Percentiles rank a stretch among this genome's conserved stretches.
Conservation (phyloP, 805 yeast genomes). For the Candida suzukii region DNA sequence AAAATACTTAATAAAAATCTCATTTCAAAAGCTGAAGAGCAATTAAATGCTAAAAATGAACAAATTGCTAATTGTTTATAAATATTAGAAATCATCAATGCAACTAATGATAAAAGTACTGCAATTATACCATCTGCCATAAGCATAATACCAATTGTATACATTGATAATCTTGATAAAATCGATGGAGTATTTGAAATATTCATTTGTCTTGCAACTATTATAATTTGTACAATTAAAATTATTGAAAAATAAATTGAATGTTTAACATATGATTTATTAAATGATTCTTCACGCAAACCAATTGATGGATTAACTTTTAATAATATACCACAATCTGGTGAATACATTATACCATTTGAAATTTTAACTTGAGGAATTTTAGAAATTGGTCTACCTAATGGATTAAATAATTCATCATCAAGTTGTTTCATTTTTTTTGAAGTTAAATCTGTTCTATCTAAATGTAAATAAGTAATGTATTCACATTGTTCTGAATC, state of each 20-base stretch:
- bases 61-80: slow-evolving; percentile 65
- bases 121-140: slow-evolving; percentile 65
- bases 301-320: slow-evolving; percentile 39
- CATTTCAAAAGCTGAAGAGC: slow-evolving; percentile 70
- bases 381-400: slow-evolving; percentile 66
- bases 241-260: slow-evolving; percentile 37
- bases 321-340: slow-evolving; percentile 74
- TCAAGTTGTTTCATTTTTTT: slow-evolving; percentile 58
- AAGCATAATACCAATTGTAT: slow-evolving; percentile 57
- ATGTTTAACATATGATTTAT: slow-evolving; percentile 29
- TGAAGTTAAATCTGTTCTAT: slow-evolving; percentile 46
- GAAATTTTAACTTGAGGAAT: slow-evolving; percentile 52
- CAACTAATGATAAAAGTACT: slow-evolving; percentile 51
- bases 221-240: slow-evolving; percentile 44
- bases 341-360: slow-evolving; percentile 67
- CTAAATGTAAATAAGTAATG: slow-evolving; percentile 59
- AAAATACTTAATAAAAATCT: slow-evolving; percentile 63
- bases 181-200: slow-evolving; percentile 73
- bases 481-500: slow-evolving; percentile 54
- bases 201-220: slow-evolving; percentile 65
- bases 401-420: slow-evolving; percentile 61
- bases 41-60: slow-evolving; percentile 60
- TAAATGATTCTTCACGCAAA: slow-evolving; percentile 44
- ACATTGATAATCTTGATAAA: slow-evolving; percentile 64
- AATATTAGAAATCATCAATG: slow-evolving; percentile 46